Base-by-base conservation (phyloP, 345 rosid species). In the Physaria fendleri region DNA sequence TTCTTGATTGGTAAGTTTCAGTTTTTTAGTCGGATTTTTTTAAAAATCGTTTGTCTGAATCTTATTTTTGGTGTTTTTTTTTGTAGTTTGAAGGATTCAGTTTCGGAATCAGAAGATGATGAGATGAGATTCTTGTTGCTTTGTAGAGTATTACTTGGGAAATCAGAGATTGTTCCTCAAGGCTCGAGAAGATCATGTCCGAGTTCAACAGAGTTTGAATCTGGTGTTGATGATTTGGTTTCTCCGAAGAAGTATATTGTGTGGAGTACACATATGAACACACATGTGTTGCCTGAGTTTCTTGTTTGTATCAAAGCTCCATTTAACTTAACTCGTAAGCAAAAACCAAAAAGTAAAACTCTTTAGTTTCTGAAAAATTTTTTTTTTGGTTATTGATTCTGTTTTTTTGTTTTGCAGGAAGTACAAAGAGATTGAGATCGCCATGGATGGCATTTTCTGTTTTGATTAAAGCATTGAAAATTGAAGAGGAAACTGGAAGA, bases 391-490 rank as follows among this genome's bases (percentile, higher is more conserved):
- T 62, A 56, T 65, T 22, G 17, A 9, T 57, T 65, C 24, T 22
- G 27, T 15, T 61, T 64, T 65, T 23, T 2, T n/a, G 66, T 20
- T 1, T 62, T 5, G 38, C 20, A 49, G 72, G n/a, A n/a, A n/a
- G n/a, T n/a, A n/a, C n/a, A n/a, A n/a, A 66, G 44, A 62, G 5
- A 8, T 88, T 85, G 12, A 81, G 67, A 45, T 83, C 86, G 5
- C 88, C 95, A 8, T 87, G 90, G 87, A 75, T 87, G 72, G 68
- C 78, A 0, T 81, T 87, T 66, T 74, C 83, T 10, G 69, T 65
- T 25, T 74, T 82, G 27, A 76, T 87, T 11, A 62, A 81, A 3
- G 64, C 67, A 21, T 77, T 90, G 7, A n/a, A n/a, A n/a, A n/a
- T n/a, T n/a, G n/a, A n/a, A n/a, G n/a, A n/a, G n/a, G n/a, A n/a